Percentiles rank a stretch among this genome's conserved stretches.
Evolutionary conservation across 805 yeast genomes (phyloP).

Genomic region (Saturnispora saitoi): DNA sequence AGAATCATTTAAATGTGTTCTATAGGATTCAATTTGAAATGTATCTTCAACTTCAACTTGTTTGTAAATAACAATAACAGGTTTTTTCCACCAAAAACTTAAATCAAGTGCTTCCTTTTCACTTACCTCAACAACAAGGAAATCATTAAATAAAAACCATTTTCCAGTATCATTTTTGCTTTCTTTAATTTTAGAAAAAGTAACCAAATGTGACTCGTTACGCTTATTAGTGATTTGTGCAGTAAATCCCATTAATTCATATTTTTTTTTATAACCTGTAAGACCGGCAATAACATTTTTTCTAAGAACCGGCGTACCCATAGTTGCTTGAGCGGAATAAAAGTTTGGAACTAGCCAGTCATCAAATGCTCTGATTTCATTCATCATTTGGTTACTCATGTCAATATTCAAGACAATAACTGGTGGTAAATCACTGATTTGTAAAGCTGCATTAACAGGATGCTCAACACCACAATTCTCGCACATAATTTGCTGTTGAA

Average conservation of each 20-base stretch:
- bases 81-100: constrained; percentile 73
- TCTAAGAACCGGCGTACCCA: constrained; percentile 23
- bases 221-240: constrained; percentile 55
- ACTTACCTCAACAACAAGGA: constrained; percentile 67
- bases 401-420: constrained; percentile 54
- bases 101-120: constrained; percentile 74
- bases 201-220: constrained; percentile 50
- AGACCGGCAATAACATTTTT: constrained; percentile 20
- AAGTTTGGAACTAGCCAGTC: constrained; percentile 60
- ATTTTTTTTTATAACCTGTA: constrained; percentile 28
- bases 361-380: constrained; percentile 37
- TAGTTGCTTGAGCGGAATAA: constrained; percentile 28
- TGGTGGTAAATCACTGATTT: constrained; percentile 52
- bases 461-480: constrained; percentile 45
- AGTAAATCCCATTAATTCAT: constrained; percentile 60
- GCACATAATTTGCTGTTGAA: constrained; percentile 45
- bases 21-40: constrained; percentile 44
- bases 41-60: constrained; percentile 34
- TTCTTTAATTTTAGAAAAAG: constrained; percentile 23
- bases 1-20: constrained; percentile 44
- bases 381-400: constrained; percentile 47
- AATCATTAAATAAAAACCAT: constrained; percentile 90
- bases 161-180: constrained; percentile 13
- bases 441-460: constrained; percentile 43
- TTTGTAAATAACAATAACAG: constrained; percentile 63